Evolutionary conservation across 2,329 filamentous ascomycete genomes (phyloP), one percentile per base, ranked within the genome.

Genomic region (Beauveria australis): DNA sequence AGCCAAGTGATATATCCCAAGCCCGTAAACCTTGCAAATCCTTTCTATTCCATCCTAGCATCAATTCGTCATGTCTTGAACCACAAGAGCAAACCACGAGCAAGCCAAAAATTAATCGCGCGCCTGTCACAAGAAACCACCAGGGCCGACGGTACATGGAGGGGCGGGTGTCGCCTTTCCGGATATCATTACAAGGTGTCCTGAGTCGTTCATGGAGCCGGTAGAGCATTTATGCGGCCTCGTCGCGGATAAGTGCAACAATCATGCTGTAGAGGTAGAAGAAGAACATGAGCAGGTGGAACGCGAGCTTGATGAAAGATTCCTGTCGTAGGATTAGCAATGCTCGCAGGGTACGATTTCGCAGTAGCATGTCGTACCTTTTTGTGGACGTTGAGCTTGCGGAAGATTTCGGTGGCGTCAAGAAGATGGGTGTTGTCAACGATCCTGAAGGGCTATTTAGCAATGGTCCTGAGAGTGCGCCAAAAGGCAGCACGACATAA

Each of bases 201-300:
- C 44, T 43, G 48, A 52, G 37, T 61, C 60, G 48, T 48, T 37
- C 14, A 47, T 33, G 47, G 48, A 53, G 37, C 14, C 30, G 52
- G 22, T 44, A 14, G 26, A 30, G 37, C 60, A 61, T 54, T 87
- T 88, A 96, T 77, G 92, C 85, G 63, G 89, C 85, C 79, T 99
- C 94, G 76, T 97, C 94, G 72, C 89, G 88, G 81, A 99, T 99
- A 65, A 99, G 84, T 67, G 94, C 93, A 66, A 97, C 93, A 69
- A 94, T 94, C 90, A 94, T 95, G 87, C 90, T 95, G 85, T 96
- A 96, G 61, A 99, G 89, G 80, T 99, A 99, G 85, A 97, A 99
- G 87, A 99, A 99, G 85, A 99, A 99, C 92, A 99, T 97, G 79
- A 99, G 76, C 63, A 99, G 82, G 77, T 99, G 94, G 83, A 99